Evolutionary conservation across 2,329 filamentous ascomycete species (phyloP).

Genomic region (Diaporthe eres): DNA sequence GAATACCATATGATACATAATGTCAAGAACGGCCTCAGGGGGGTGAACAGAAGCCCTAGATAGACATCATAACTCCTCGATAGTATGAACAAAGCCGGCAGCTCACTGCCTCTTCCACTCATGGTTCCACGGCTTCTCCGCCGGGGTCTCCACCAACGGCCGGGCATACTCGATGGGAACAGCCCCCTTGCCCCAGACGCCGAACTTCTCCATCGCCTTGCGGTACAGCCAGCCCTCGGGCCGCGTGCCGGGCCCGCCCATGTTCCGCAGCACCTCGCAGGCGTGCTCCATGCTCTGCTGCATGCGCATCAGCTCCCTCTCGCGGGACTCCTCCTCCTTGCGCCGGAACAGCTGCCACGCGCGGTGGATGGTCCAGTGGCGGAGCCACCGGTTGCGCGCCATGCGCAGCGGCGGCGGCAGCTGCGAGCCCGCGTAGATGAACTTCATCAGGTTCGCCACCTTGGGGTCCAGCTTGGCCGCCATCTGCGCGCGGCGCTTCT

Average conservation of each 20-base stretch:
- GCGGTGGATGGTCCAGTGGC: conserved; percentile 99
- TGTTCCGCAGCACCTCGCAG: conserved; percentile 84
- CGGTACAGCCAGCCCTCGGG: conserved; percentile 84
- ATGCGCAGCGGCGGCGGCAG: conserved; percentile 82
- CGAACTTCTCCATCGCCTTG: conserved; percentile 91
- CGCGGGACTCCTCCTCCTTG: conserved; percentile 73
- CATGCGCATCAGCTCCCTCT: conserved; percentile 81
- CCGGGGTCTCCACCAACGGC: conserved; percentile 86
- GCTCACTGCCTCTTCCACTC: conserved; percentile 79
- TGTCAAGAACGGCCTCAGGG: neutral
- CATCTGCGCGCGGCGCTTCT: conserved; percentile 40
- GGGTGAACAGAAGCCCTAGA: too few relatives aligned
- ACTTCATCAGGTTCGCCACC: conserved; percentile 51
- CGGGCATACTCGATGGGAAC: conserved; percentile 94
- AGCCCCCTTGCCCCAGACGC: conserved; percentile 78
- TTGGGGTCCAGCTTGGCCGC: conserved; percentile 49
- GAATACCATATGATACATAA: conserved; percentile 18
- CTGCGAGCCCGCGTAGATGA: conserved; percentile 50
- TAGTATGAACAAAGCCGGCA: neutral
- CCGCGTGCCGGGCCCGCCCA: conserved; percentile 68
- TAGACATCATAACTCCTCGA: neutral
- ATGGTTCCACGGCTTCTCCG: conserved; percentile 89
- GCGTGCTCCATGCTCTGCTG: conserved; percentile 88
- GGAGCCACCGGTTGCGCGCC: conserved; percentile 86
- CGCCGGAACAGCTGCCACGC: conserved; percentile 88